These are phyloP conservation scores for Diaporthe eres DNA, from an alignment of 2,329 filamentous ascomycete species.

Conservation along the genomic window DNA sequence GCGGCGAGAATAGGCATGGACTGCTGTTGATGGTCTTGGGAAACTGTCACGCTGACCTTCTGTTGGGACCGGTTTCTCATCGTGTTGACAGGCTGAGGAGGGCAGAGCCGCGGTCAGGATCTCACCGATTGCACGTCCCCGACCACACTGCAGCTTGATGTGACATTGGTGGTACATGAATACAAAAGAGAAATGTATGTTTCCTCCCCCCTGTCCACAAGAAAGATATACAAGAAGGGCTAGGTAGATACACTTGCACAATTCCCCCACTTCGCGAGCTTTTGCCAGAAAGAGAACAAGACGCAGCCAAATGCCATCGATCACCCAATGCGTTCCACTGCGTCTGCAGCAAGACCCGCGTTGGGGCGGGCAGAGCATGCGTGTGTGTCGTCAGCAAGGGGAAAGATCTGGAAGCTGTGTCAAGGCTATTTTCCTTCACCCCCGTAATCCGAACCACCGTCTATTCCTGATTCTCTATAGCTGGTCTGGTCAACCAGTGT, in stretches of 20 bases:
- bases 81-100: not conserved
- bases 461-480: constrained; percentile 34
- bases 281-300: not conserved
- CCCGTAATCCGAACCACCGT: constrained; percentile 22
- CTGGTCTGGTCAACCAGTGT: constrained; percentile 26
- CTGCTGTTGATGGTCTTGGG: not conserved
- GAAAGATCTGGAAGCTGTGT: not conserved
- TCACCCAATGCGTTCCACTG: not conserved
- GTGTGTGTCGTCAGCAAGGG: not conserved
- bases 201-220: not conserved
- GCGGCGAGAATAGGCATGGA: not conserved
- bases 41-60: not conserved
- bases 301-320: not conserved
- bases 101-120: constrained; percentile 6
- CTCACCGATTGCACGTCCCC: not conserved
- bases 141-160: constrained; percentile 10
- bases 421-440: not conserved
- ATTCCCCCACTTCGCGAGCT: not conserved
- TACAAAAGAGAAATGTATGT: constrained; percentile 31
- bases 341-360: not conserved
- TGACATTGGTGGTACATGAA: constrained; percentile 37
- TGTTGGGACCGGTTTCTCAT: constrained; percentile 2
- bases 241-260: constrained; percentile 18
- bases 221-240: constrained; percentile 28
- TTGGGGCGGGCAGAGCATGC: not conserved